Percentiles rank a stretch among this genome's conserved stretches.
Conservation (phyloP, 441 rosid species). For the Adansonia grandidieri region DNA sequence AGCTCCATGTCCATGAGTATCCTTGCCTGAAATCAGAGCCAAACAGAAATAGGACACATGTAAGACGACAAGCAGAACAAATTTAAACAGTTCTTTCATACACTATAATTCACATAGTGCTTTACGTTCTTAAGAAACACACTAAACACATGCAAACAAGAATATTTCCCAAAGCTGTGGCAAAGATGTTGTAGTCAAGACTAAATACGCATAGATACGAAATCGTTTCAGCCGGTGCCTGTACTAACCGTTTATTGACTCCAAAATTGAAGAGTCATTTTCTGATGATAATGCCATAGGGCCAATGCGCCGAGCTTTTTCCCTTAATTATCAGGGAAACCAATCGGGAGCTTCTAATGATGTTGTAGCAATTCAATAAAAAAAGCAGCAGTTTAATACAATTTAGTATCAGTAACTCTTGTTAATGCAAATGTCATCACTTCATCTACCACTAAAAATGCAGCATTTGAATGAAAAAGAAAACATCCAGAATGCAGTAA, state of each 20-base stretch:
- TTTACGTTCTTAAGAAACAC: not conserved
- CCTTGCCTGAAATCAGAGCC: conserved; percentile 67
- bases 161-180: not conserved
- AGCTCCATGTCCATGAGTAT: conserved; percentile 58
- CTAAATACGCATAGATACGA: not conserved
- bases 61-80: not conserved
- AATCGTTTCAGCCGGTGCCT: conserved; percentile 18
- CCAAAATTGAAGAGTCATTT: not conserved
- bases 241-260: not conserved
- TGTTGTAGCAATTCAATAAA: not conserved
- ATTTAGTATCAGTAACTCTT: not conserved
- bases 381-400: not conserved
- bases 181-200: not conserved
- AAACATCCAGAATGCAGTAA: not conserved
- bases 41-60: conserved; percentile 17
- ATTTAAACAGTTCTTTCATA: not conserved
- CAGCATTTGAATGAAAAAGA: not conserved
- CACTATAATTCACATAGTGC: not conserved
- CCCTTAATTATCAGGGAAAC: not conserved
- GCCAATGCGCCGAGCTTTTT: not conserved
- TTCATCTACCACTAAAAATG: not conserved
- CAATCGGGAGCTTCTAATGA: not conserved
- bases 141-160: not conserved
- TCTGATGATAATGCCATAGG: not conserved
- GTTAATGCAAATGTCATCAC: not conserved